Evolutionary conservation across 202 grass and related monocot species (phyloP).

Genomic region (Brachypodium distachyon): DNA sequence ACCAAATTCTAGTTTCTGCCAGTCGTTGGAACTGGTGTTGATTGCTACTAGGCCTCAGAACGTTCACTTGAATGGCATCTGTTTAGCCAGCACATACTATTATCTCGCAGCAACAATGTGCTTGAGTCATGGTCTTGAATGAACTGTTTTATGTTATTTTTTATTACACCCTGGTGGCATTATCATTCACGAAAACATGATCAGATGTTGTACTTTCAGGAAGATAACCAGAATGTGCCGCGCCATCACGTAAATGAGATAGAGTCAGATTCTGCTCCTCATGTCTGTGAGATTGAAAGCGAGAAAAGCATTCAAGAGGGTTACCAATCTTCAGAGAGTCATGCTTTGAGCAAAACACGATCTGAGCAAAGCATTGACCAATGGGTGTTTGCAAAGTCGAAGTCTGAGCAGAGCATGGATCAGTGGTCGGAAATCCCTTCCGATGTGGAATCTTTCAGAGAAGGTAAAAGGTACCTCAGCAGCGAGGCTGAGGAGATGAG

Average conservation of each 20-base stretch:
- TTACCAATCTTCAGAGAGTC: slow-evolving; percentile 46
- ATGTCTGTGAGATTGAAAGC: slow-evolving; percentile 54
- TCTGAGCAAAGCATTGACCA: slow-evolving; percentile 78
- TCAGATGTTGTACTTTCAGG: slow-evolving; percentile 41
- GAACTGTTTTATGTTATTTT: background rate
- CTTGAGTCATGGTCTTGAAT: background rate
- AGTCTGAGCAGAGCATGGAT: slow-evolving; percentile 84
- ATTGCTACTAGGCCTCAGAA: background rate
- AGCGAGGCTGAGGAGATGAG: slow-evolving; percentile 63
- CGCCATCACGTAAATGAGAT: slow-evolving; percentile 37
- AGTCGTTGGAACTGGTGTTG: background rate
- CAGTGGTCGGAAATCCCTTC: slow-evolving; percentile 88
- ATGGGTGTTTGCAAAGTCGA: slow-evolving; percentile 70
- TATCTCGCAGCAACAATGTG: background rate
- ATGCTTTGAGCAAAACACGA: slow-evolving; percentile 42
- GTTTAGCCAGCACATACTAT: background rate
- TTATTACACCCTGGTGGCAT: background rate
- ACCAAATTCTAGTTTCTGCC: background rate
- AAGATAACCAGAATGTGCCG: slow-evolving; percentile 30
- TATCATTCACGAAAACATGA: too few species aligned
- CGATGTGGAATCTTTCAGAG: slow-evolving; percentile 51
- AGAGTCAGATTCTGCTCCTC: slow-evolving; percentile 32
- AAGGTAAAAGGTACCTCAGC: slow-evolving; percentile 50
- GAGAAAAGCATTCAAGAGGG: slow-evolving; percentile 42
- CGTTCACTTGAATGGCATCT: background rate